Conservation (phyloP, 257 asterid species). For the Solanum sitiens region DNA sequence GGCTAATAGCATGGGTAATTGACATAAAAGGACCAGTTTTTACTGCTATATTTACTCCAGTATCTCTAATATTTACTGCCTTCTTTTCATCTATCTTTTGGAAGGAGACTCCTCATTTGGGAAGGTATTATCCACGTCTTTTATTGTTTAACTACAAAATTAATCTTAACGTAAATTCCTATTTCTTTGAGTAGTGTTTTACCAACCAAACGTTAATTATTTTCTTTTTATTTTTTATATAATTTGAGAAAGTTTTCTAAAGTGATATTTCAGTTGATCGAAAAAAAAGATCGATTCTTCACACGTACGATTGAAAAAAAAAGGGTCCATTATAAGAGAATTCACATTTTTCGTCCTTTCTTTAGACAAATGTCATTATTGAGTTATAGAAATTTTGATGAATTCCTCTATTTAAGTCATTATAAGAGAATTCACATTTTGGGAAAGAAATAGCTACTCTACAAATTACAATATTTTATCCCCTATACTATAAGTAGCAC, state of each 20-base stretch:
- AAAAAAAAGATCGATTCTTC: too few relatives aligned
- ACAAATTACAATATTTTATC: too few relatives aligned
- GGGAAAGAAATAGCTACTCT: background rate
- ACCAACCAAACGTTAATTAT: too few relatives aligned
- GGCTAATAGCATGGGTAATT: constrained; percentile 43
- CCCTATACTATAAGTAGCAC: background rate
- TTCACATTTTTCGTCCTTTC: background rate
- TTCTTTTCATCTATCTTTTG: constrained; percentile 35
- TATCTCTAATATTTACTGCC: constrained; percentile 38
- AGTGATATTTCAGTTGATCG: too few relatives aligned
- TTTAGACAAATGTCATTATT: background rate
- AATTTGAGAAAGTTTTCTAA: too few relatives aligned
- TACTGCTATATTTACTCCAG: constrained; percentile 33
- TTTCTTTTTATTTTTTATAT: too few relatives aligned
- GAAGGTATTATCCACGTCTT: constrained; percentile 20
- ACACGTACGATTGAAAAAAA: too few relatives aligned
- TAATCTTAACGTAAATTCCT: too few relatives aligned
- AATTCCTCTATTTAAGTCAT: background rate
- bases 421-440: background rate
- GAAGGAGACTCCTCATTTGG: constrained; percentile 46
- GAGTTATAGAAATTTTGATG: background rate
- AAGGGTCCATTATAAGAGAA: too few relatives aligned
- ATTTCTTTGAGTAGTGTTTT: too few relatives aligned
- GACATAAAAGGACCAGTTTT: constrained; percentile 57
- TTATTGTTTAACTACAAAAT: too few relatives aligned